phyloP scores from a whole-genome alignment of 2,329 filamentous ascomycete genomes.

The Alternaria gaisen region DNA sequence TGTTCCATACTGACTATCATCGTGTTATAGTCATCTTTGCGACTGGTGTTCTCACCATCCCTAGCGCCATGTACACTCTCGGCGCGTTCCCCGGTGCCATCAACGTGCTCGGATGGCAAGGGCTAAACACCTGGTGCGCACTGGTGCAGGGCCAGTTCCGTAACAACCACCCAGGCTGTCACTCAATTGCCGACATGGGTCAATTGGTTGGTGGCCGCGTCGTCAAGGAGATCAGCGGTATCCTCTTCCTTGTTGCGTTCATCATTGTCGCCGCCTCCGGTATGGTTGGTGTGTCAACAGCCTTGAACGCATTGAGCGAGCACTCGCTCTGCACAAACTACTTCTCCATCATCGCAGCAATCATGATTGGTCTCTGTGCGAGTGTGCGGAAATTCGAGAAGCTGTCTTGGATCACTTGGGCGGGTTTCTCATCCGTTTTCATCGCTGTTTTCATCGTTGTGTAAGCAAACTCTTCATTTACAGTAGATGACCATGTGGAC shows the following conservation, averaged over 20 bases:
- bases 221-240: slow-evolving; percentile 61
- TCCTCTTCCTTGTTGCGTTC: slow-evolving; percentile 66
- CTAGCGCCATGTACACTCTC: slow-evolving; percentile 58
- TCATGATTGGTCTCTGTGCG: slow-evolving; percentile 61
- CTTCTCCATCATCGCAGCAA: slow-evolving; percentile 65
- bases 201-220: slow-evolving; percentile 62
- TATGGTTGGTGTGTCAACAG: slow-evolving; percentile 67
- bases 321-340: slow-evolving; percentile 69
- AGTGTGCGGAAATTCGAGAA: slow-evolving; percentile 68
- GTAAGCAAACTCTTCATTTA: slow-evolving; percentile 10
- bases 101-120: slow-evolving; percentile 59
- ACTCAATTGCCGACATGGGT: slow-evolving; percentile 67
- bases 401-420: slow-evolving; percentile 70
- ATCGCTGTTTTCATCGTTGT: slow-evolving; percentile 67
- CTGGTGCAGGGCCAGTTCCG: slow-evolving; percentile 62
- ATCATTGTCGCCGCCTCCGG: slow-evolving; percentile 66
- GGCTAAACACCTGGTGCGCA: slow-evolving; percentile 60
- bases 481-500: background rate
- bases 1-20: background rate
- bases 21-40: slow-evolving; percentile 55
- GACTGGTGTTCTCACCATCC: slow-evolving; percentile 61
- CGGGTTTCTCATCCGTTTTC: slow-evolving; percentile 67
- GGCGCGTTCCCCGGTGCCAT: slow-evolving; percentile 60
- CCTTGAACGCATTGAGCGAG: slow-evolving; percentile 67
- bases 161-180: slow-evolving; percentile 61